Conservation (phyloP, 768 basidiomycete genomes). For the Asterophora parasitica region DNA sequence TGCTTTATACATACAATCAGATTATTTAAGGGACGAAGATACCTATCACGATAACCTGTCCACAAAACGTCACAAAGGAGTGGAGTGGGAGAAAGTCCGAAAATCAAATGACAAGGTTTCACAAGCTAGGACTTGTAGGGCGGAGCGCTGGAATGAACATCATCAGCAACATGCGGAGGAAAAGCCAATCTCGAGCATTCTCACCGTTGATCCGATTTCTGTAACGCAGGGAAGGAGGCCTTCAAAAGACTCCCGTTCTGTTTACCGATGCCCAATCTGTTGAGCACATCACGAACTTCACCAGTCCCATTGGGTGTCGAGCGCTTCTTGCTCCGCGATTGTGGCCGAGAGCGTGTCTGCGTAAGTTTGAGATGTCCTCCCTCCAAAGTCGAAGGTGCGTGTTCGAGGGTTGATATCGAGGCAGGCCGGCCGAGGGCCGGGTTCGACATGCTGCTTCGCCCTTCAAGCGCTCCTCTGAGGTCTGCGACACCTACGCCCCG, state of each 20-base stretch:
- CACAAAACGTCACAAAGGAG: constrained; percentile 5
- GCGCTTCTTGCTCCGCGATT: constrained; percentile 45
- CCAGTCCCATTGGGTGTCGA: constrained; percentile 46
- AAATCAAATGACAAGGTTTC: neutral
- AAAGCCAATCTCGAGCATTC: neutral
- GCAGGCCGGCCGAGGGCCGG: constrained; percentile 62
- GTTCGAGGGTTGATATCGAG: constrained; percentile 75
- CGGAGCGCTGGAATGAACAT: constrained; percentile 4
- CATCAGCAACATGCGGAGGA: neutral
- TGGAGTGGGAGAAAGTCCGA: neutral
- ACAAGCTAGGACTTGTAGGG: constrained; percentile 15
- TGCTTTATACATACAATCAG: constrained; percentile 7
- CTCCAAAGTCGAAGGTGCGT: constrained; percentile 47
- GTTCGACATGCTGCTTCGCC: constrained; percentile 79
- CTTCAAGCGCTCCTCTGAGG: constrained; percentile 84
- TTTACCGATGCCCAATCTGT: constrained; percentile 79
- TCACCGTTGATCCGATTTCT: constrained; percentile 35
- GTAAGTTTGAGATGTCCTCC: constrained; percentile 37
- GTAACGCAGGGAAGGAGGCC: constrained; percentile 61
- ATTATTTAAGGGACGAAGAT: constrained; percentile 1
- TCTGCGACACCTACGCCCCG: constrained; percentile 85
- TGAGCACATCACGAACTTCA: constrained; percentile 79
- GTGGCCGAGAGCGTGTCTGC: constrained; percentile 50
- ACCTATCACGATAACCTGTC: constrained; percentile 2
- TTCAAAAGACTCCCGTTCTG: constrained; percentile 60